Evolutionary conservation across 768 basidiomycete genomes (phyloP), one percentile per base, ranked within the genome.

Genomic region (Pleurotus platypus): DNA sequence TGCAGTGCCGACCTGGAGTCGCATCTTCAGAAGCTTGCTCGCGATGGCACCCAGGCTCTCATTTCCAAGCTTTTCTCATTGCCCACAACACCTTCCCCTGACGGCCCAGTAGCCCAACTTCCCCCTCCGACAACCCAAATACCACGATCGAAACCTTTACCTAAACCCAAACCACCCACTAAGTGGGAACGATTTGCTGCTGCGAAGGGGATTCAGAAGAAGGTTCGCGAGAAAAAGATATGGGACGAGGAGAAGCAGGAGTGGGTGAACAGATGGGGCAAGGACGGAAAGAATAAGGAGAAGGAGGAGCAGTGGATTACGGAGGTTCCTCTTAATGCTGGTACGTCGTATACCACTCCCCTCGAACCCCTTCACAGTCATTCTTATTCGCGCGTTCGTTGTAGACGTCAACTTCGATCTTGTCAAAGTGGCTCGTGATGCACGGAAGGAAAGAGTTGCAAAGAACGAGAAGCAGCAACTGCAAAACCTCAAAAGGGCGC

Each of bases 101-200:
- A 92, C 59, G 95, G 95, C 1, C 92, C 92, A 0, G 77, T 93
- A 49, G 92, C 89, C 1, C 78, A 84, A 56, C 87, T 97, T 2
- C 95, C 96, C 0, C 66, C 83, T 1, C 89, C 92, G 2, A 82
- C 78, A 1, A 91, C 89, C 24, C 75, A 78, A 47, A 82, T 98
- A 1, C 97, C 97, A 0, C 84, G 97, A 20, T 82, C 94, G 27
- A 98, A 99, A 69, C 92, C 91, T 0, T 77, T 98, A 2, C 97
- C 95, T 0, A 95, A 94, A 65, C 89, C 90, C 2, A 97, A 96
- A 72, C 87, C 89, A 7, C 85, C 80, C 35, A 98, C 96, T 5
- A 98, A 97, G 71, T 99, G 97, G 97, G 92, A 98, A 75, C 79
- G 83, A 56, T 99, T 98, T 66, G 96, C 96, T 4, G 85, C 86